Percentiles rank a stretch among this genome's conserved stretches.
These are phyloP conservation scores for Alliaria petiolata DNA, from an alignment of 345 rosid species.

Conservation along the genomic window DNA sequence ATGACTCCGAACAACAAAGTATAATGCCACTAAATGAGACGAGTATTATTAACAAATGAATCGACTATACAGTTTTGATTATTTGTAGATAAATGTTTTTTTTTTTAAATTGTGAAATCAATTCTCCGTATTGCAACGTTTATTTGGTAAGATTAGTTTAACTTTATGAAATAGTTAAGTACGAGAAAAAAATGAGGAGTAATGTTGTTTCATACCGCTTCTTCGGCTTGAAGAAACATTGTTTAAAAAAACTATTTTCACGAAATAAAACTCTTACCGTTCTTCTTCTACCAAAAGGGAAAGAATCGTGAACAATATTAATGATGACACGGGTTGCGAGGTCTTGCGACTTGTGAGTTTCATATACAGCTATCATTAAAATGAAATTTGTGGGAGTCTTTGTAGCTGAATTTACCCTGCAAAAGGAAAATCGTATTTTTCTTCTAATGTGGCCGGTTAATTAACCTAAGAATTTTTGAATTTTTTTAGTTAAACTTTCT, in stretches of 20 bases:
- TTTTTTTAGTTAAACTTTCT: too few relatives aligned
- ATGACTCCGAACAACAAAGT: not conserved
- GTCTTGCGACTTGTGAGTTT: slow-evolving; percentile 1
- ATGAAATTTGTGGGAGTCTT: not conserved
- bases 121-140: not conserved
- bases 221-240: too few relatives aligned
- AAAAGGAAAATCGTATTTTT: not conserved
- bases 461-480: not conserved
- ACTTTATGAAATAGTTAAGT: not conserved
- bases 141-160: not conserved
- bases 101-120: not conserved
- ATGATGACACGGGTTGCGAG: slow-evolving; percentile 23
- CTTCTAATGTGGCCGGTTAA: slow-evolving; percentile 9
- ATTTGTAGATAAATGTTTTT: not conserved
- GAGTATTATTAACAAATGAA: not conserved
- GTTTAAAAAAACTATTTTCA: not conserved
- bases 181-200: not conserved
- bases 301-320: slow-evolving; percentile 25
- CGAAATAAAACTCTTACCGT: slow-evolving; percentile 12
- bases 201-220: too few relatives aligned
- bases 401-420: not conserved
- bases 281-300: slow-evolving; percentile 8
- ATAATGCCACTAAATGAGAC: not conserved
- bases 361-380: slow-evolving; percentile 11
- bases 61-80: not conserved